phyloP scores from a whole-genome alignment of 225 moss, liverwort and hornwort species.

The Lunularia cruciata region DNA sequence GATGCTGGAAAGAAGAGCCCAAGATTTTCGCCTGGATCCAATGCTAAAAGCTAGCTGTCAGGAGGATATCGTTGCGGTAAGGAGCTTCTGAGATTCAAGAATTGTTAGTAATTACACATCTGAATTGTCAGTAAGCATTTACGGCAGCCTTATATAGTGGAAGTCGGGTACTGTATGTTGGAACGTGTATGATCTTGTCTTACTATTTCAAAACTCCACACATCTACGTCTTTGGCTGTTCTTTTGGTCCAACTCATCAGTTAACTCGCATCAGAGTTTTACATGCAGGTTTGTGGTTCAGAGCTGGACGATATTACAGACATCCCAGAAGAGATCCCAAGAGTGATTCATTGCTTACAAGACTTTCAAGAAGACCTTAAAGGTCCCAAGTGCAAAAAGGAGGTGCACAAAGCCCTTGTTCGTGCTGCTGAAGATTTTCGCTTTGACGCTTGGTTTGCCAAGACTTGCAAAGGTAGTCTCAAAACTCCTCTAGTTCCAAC shows the following conservation, averaged over 20 bases:
- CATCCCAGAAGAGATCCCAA: constrained; percentile 27
- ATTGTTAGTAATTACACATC: too few relatives aligned
- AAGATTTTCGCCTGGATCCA: constrained; percentile 49
- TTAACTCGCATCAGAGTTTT: neutral
- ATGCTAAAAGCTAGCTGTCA: constrained; percentile 27
- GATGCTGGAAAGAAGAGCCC: constrained; percentile 45
- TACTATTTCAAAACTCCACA: too few relatives aligned
- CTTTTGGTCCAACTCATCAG: neutral
- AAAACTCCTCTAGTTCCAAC: neutral
- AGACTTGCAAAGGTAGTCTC: constrained; percentile 44
- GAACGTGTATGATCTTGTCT: too few relatives aligned
- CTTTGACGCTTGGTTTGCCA: constrained; percentile 39
- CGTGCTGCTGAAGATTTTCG: constrained; percentile 50
- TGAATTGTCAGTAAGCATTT: too few relatives aligned
- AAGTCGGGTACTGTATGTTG: too few relatives aligned
- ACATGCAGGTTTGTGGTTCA: constrained; percentile 30
- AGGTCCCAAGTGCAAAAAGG: constrained; percentile 40
- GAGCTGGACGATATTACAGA: neutral
- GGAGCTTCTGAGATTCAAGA: too few relatives aligned
- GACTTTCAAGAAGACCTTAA: constrained; percentile 33
- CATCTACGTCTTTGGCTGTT: too few relatives aligned
- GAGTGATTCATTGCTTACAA: constrained; percentile 48
- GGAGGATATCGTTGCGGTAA: constrained; percentile 29
- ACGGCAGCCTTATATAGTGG: too few relatives aligned
- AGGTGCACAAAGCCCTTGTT: constrained; percentile 43